Base-by-base conservation (phyloP, 257 asterid genomes). In the Coffea eugenioides region DNA sequence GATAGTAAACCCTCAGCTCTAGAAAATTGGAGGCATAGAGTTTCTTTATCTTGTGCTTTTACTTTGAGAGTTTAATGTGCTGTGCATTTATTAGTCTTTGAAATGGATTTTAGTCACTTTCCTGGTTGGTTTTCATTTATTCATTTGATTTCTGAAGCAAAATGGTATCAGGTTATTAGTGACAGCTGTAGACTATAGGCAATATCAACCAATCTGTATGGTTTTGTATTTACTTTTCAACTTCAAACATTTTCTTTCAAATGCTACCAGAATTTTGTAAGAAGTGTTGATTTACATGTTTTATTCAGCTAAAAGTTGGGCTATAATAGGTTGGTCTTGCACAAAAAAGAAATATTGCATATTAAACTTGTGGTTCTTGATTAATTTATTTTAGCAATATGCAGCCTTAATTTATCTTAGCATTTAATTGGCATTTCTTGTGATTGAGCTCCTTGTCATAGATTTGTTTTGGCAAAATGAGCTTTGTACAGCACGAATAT, bases 231-330 rank as follows among this genome's bases (percentile, higher is more conserved):
- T 27, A 11, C 34, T 31, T 31, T 52, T 34, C 16, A 43, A n/a
- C 14, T 3, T 31, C 46, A 62, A 73, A 3, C 20, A 31, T 45
- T n/a, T 52, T 73, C 66, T 73, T 45, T 52, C 2, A 43, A 5
- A 23, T 45, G 27, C 75, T 43, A 10, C 6, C 16, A 12, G 75
- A 54, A 48, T 31, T 45, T 39, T 43, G 25, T 46, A 69, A 39
- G 20, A 43, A 69, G 62, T 78, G 23, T 69, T 43, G 57, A 15
- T 25, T 36, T 39, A 8, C 2, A 9, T 27, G 65, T 39, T 71
- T 49, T 61, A 11, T 43, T 45, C 39, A 71, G 77, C 48, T 46
- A 48, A 31, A 39, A 25, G 51, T 71, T 75, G 79, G 79, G 56
- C 46, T 23, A 66, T 43, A 16, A 45, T 45, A 27, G 20, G 39